Base-by-base conservation (phyloP, 306 rosid species). In the Castanea crenata region DNA sequence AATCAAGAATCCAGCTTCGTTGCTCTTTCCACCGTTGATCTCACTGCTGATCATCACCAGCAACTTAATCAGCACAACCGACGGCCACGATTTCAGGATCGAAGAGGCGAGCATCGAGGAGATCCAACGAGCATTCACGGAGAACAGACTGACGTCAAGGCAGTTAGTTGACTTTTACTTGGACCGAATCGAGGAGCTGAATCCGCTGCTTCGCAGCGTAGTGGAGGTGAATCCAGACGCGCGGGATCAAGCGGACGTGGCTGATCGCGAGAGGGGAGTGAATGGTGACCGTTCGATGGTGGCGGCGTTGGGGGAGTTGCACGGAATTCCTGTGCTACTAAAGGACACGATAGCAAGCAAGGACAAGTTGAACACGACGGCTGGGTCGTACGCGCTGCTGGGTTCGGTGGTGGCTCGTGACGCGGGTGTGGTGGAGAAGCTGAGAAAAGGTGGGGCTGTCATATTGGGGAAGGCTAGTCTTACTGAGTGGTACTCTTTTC, bases 181-280 rank as follows among this genome's bases (percentile, higher is more conserved):
- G 32, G 9, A 71, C 0, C 77, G 29, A 58, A 91, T 93, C 81
- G 18, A 57, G 14, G 13, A 38, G 13, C 76, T 88, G 8, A 89
- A 93, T 82, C 94, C 92, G 10, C 23, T 68, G 49, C 94, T 93
- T 20, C 73, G 79, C 32, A 83, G 88, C 69, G 91, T 93, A 31
- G 79, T 91, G 73, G 97, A 93, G 57, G 61, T 93, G 19, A 91
- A 91, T 63, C 96, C 96, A 0, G 94, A 88, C 18, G 91, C 89
- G 5, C 74, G 78, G 11, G 82, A 74, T 77, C 89, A 88, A 61
- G 97, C 94, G 55, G 91, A 85, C 20, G n/a, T 82, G 58, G 96
- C 92, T 5, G 97, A 91, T 70, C 55, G 70, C 0, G 82, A 88
- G 83, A 84, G 96, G 46, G 27, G 15, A 16, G 55, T 34, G 34